Evolutionary conservation across 352 stramenopile species (phyloP).

Genomic region (Phytophthora brassicae): DNA sequence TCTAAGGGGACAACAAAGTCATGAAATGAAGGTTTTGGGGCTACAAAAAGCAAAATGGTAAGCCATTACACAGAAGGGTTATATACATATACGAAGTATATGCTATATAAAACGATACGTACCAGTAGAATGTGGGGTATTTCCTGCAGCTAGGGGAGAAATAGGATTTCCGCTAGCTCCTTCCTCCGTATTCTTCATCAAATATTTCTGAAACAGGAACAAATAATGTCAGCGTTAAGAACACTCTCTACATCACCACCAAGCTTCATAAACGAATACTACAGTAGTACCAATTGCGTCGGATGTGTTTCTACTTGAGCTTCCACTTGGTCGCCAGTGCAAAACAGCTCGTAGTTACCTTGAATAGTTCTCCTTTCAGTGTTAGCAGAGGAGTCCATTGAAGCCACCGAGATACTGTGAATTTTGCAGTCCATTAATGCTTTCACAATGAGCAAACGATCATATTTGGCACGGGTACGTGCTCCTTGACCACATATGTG

Average conservation of each 20-base stretch:
- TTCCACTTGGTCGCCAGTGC: slow-evolving; percentile 15
- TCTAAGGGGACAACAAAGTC: slow-evolving; percentile 42
- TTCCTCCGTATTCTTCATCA: slow-evolving; percentile 36
- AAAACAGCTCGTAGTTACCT: slow-evolving; percentile 32
- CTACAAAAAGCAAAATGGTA: slow-evolving; percentile 1
- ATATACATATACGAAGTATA: too few relatives aligned
- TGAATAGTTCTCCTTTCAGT: neutral
- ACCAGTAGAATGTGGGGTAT: slow-evolving; percentile 8
- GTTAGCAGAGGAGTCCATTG: neutral
- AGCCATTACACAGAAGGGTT: neutral
- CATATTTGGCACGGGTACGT: slow-evolving; percentile 5
- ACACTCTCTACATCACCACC: neutral
- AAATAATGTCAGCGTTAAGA: neutral
- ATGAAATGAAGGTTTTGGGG: slow-evolving; percentile 34
- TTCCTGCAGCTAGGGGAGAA: slow-evolving; percentile 11
- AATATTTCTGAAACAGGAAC: slow-evolving; percentile 37
- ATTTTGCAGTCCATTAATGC: slow-evolving; percentile 19
- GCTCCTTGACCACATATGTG: slow-evolving; percentile 17
- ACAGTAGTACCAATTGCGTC: slow-evolving; percentile 39
- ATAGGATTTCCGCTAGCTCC: neutral
- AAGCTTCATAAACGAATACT: neutral
- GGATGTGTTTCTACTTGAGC: slow-evolving; percentile 14
- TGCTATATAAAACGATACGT: neutral
- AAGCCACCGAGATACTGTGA: slow-evolving; percentile 30
- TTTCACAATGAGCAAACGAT: slow-evolving; percentile 16